These are phyloP conservation scores for Phoenix dactylifera DNA, from an alignment of 176 grass and related monocot genomes.

Conservation along the genomic window DNA sequence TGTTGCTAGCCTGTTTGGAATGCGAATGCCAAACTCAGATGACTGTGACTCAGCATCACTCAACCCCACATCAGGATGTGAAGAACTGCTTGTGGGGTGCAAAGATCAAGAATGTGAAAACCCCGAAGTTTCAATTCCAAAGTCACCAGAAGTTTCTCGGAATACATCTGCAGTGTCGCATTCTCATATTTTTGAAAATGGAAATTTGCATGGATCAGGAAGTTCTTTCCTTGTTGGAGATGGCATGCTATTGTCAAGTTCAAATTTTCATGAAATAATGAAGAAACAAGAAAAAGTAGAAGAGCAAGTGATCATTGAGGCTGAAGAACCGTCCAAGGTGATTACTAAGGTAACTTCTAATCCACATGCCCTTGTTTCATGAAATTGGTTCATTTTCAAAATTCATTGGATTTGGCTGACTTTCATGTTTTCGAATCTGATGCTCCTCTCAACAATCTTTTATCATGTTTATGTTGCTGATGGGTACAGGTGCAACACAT, in stretches of 20 bases:
- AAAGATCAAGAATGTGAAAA: conserved; percentile 21
- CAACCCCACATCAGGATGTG: not conserved
- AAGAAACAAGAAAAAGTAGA: conserved; percentile 5
- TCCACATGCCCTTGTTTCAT: not conserved
- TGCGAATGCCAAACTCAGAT: conserved; percentile 26
- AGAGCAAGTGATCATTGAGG: not conserved
- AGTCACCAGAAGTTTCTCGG: not conserved
- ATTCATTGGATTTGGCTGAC: not conserved
- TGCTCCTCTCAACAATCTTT: no score
- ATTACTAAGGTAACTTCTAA: conserved; percentile 33
- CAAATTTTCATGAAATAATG: conserved; percentile 31
- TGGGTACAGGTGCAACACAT: no score
- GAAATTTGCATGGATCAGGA: not conserved
- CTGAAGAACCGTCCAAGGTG: conserved; percentile 30
- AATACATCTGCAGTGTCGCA: not conserved
- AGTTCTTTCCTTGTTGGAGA: not conserved
- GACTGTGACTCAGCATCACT: conserved; percentile 22
- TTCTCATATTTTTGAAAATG: no score
- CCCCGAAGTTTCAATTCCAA: not conserved
- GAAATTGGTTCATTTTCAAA: not conserved
- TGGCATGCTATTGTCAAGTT: conserved; percentile 8
- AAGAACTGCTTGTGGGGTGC: not conserved
- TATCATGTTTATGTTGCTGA: no score
- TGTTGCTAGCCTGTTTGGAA: conserved; percentile 8
- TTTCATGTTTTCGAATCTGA: not conserved